These are phyloP conservation scores for Podosphaera xanthii DNA, from an alignment of 2,329 filamentous ascomycete genomes.

Conservation along the genomic window DNA sequence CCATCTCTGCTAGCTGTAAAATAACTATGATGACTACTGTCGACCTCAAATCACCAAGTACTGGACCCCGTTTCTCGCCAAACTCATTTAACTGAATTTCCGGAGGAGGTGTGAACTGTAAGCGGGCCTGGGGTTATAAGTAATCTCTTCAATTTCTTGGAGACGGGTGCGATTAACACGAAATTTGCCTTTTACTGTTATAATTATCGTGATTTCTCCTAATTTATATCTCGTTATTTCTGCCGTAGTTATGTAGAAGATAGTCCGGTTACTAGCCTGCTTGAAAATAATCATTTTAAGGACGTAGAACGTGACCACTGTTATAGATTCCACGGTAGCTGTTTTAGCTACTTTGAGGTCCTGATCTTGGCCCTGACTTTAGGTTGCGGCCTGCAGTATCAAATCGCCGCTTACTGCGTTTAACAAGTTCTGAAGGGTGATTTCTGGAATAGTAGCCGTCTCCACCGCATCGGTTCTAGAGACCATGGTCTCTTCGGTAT, in stretches of 20 bases:
- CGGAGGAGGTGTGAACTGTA: neutral
- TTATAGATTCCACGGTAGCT: neutral
- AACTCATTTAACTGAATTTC: neutral
- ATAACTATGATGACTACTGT: neutral
- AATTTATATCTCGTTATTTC: neutral
- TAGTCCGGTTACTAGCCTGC: neutral
- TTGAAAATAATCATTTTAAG: neutral
- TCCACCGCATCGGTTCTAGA: neutral
- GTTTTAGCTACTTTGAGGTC: neutral
- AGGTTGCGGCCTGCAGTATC: neutral
- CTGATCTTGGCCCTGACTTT: neutral
- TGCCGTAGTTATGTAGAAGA: neutral
- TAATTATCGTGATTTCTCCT: too few relatives aligned
- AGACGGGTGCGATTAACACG: neutral
- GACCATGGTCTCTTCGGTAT: neutral
- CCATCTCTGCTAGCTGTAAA: neutral
- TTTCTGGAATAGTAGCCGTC: neutral
- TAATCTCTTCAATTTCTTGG: neutral
- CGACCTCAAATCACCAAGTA: neutral
- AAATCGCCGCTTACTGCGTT: neutral
- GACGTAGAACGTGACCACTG: neutral
- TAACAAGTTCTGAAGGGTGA: neutral
- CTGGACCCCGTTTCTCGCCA: neutral
- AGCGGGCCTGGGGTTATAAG: neutral
- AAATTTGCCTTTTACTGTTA: neutral